Base-by-base conservation (phyloP, 192 early-diverging fungal genomes). In the Gryganskiella cystojenkinii region DNA sequence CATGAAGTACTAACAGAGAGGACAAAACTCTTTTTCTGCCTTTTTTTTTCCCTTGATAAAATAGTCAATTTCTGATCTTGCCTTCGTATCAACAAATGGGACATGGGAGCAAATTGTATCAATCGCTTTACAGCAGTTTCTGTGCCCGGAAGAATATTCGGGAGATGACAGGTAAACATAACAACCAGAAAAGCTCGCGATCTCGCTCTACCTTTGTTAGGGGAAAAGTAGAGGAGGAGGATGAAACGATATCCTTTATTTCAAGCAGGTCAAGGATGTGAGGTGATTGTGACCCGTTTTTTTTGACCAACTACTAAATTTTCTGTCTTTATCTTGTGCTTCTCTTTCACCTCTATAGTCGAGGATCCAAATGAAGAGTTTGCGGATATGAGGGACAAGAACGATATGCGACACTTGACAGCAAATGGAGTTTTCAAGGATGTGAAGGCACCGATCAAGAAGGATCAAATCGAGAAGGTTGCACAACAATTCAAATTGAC, bases 321-420 rank as follows among this genome's bases (percentile, higher is more conserved):
- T 31, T 2, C 6, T 8, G 24, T 67, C 14, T 31, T 3, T 19
- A 42, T 34, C 37, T 61, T 59, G 58, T 28, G 3, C 14, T 43
- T 55, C 54, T n/a, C 33, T 62, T 35, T 50, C 19, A 22, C 46
- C 35, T 56, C 80, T 52, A 61, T 86, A 74, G 97, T 99, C 13
- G 97, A 99, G 78, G 95, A 97, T 72, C 95, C 96, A 5, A 97
- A 94, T 70, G 95, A 97, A 56, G 87, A 83, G 0, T 99, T 97
- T 70, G 84, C 84, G 55, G 92, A 93, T 63, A 74, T 99, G 78
- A 88, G 97, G 4, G 97, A 99, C 60, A 87, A 88, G 64, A 90
- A 90, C 70, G 97, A 97, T 71, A 79, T 96, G 79, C 80, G 83
- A 28, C 79, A 80, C 25, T 81, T 98, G 47, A 62, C 88, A 8